Conservation (phyloP, 2,329 filamentous ascomycete genomes). For the Fusarium tricinctum region DNA sequence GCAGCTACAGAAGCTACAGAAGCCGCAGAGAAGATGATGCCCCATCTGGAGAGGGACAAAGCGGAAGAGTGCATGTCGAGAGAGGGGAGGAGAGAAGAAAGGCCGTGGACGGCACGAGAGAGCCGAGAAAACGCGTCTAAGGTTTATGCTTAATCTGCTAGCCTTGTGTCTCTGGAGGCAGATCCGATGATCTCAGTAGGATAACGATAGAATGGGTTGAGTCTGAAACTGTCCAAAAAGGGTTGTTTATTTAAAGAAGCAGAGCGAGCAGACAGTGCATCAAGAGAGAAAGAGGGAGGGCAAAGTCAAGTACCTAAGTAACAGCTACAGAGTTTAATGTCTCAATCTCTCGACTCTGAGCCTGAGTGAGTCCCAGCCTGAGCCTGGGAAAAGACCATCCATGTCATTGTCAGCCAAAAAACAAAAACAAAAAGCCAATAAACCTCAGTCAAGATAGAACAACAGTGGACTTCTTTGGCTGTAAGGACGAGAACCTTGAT, state of each 20-base stretch:
- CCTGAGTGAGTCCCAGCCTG: constrained; percentile 7
- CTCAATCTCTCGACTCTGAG: constrained; percentile 29
- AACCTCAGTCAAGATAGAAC: constrained; percentile 16
- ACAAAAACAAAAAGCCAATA: constrained; percentile 18
- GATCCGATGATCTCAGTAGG: neutral
- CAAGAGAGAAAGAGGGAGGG: constrained; percentile 11
- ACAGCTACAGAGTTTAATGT: constrained; percentile 26
- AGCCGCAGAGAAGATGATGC: constrained; percentile 34
- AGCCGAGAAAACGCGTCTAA: constrained; percentile 11
- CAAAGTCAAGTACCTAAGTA: neutral
- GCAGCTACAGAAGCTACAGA: constrained; percentile 26
- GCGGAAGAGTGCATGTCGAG: constrained; percentile 34
- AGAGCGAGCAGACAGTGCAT: neutral
- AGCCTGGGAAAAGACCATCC: constrained; percentile 13
- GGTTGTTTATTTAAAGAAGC: constrained; percentile 8
- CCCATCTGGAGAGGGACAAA: constrained; percentile 38
- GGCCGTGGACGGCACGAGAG: constrained; percentile 7
- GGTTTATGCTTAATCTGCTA: constrained; percentile 34
- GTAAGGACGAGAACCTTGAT: constrained; percentile 44
- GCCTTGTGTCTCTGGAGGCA: neutral
- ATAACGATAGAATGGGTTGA: neutral
- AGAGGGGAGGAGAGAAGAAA: neutral
- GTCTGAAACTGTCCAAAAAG: constrained; percentile 22
- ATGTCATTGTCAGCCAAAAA: neutral
- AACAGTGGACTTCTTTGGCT: constrained; percentile 31